Evolutionary conservation across 2,329 filamentous ascomycete species (phyloP).

Genomic region (Pestalotiopsis sp.): DNA sequence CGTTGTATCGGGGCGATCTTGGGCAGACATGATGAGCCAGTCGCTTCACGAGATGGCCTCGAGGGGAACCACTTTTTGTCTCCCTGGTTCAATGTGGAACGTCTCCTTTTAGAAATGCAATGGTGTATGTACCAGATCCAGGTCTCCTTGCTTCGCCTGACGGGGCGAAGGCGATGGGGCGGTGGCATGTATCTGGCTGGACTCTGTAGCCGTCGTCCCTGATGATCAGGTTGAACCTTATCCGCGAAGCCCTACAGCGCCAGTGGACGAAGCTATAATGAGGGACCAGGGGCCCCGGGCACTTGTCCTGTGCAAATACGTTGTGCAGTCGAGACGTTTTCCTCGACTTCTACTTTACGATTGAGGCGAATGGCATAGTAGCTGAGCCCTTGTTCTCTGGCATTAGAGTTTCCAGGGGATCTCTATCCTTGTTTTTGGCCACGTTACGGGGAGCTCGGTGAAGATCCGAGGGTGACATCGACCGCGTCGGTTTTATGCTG

Average conservation of each 20-base stretch:
- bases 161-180: background rate
- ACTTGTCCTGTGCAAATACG: background rate
- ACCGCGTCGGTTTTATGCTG: background rate
- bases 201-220: background rate
- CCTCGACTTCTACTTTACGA: background rate
- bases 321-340: background rate
- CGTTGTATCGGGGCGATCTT: conserved; percentile 12
- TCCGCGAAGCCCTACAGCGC: background rate
- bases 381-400: background rate
- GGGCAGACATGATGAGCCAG: conserved; percentile 4
- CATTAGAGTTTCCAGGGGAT: conserved; percentile 21
- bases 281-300: conserved; percentile 3
- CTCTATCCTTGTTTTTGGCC: conserved; percentile 20
- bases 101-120: background rate
- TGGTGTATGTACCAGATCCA: background rate
- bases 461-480: background rate
- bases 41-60: conserved; percentile 6
- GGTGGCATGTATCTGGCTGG: background rate
- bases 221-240: background rate
- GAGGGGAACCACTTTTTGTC: background rate
- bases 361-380: background rate
- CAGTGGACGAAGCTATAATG: background rate
- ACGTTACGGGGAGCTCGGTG: conserved; percentile 8
- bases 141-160: background rate
- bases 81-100: background rate